Conservation (phyloP, 2,329 filamentous ascomycete genomes). For the Penicillium sp. region DNA sequence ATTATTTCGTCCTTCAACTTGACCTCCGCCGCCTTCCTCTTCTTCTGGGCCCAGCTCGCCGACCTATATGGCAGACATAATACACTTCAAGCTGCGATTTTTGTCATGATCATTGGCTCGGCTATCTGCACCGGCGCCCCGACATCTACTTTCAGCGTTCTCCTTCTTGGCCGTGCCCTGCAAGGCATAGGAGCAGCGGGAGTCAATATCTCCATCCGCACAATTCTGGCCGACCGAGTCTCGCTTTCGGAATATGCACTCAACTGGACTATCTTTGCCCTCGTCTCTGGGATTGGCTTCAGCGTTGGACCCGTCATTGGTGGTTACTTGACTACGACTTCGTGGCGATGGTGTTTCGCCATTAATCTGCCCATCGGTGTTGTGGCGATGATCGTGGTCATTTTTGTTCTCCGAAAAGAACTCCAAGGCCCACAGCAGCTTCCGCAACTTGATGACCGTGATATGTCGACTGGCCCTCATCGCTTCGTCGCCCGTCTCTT, state of each 20-base stretch:
- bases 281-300: slow-evolving; percentile 65
- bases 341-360: slow-evolving; percentile 29
- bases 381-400: slow-evolving; percentile 15
- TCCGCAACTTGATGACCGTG: slow-evolving; percentile 4
- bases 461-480: slow-evolving; percentile 8
- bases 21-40: slow-evolving; percentile 70
- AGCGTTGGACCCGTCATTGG: slow-evolving; percentile 27
- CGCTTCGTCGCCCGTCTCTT: slow-evolving; percentile 15
- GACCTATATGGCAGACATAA: slow-evolving; percentile 69
- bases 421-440: slow-evolving; percentile 17
- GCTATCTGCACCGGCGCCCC: slow-evolving; percentile 65
- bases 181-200: slow-evolving; percentile 69
- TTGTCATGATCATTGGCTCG: slow-evolving; percentile 65
- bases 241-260: slow-evolving; percentile 65
- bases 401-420: slow-evolving; percentile 18
- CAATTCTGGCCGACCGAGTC: slow-evolving; percentile 70
- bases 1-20: slow-evolving; percentile 73
- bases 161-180: slow-evolving; percentile 67
- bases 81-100: slow-evolving; percentile 62
- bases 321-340: slow-evolving; percentile 24
- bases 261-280: slow-evolving; percentile 67
- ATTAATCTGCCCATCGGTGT: slow-evolving; percentile 23
- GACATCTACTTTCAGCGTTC: slow-evolving; percentile 58
- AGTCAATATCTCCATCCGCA: slow-evolving; percentile 64
- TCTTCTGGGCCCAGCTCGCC: slow-evolving; percentile 68